Evolutionary conservation across 345 rosid species (phyloP).

Genomic region (Erysimum cheiranthoides): DNA sequence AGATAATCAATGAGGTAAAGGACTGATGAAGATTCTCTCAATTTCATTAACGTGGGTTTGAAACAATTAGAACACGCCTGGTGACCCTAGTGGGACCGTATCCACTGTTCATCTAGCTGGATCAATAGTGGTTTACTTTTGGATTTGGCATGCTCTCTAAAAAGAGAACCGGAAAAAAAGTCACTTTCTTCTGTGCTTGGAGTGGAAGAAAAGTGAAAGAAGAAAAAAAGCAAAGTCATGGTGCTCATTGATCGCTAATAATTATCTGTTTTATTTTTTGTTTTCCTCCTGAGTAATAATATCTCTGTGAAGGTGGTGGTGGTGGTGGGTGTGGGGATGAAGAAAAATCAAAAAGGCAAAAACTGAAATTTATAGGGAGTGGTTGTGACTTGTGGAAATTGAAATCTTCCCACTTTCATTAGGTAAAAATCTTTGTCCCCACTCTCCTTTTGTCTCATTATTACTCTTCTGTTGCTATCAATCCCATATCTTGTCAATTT

Average conservation of each 20-base stretch:
- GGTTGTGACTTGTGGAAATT: conserved; percentile 35
- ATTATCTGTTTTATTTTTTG: neutral
- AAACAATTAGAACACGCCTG: conserved; percentile 49
- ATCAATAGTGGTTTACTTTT: conserved; percentile 45
- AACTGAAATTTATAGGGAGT: conserved; percentile 10
- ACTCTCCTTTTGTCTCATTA: conserved; percentile 40
- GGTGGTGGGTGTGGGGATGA: conserved; percentile 29
- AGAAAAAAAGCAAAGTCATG: conserved; percentile 37
- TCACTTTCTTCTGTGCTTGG: conserved; percentile 42
- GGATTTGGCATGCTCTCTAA: conserved; percentile 45
- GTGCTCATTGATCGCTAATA: conserved; percentile 40
- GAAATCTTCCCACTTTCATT: conserved; percentile 32
- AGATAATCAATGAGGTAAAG: conserved; percentile 38
- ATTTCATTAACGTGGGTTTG: conserved; percentile 45
- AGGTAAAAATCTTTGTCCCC: conserved; percentile 32
- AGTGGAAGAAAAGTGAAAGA: conserved; percentile 44
- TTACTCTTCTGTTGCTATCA: conserved; percentile 42
- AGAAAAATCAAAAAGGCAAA: conserved; percentile 28
- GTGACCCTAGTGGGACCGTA: conserved; percentile 47
- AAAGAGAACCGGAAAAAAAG: conserved; percentile 19
- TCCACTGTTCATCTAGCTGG: conserved; percentile 41
- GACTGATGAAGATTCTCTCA: conserved; percentile 39
- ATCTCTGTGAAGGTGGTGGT: conserved; percentile 35
- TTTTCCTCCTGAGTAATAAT: conserved; percentile 30
- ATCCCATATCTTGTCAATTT: conserved; percentile 13